Evolutionary conservation across 2,329 filamentous ascomycete species (phyloP).

Genomic region (Cladosporium sp.): DNA sequence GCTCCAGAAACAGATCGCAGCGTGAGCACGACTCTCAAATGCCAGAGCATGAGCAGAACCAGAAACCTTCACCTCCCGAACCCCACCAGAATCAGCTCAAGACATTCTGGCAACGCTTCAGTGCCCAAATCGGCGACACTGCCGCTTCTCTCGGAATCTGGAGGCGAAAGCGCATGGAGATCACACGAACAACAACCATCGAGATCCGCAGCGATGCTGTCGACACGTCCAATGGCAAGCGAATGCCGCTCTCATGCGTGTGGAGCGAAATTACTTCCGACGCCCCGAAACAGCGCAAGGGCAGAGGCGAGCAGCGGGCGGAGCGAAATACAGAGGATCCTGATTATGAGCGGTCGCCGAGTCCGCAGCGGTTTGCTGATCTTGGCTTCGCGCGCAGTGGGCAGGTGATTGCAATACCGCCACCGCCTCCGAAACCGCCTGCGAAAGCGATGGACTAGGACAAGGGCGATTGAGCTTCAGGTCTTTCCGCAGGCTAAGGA

Average conservation of each 20-base stretch:
- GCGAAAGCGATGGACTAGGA: background rate
- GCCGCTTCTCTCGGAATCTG: background rate
- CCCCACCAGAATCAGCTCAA: background rate
- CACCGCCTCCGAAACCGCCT: background rate
- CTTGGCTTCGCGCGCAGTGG: background rate
- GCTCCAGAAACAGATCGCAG: background rate
- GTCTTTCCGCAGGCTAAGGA: background rate
- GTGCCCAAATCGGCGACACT: background rate
- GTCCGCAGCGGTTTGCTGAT: background rate
- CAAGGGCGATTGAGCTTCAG: background rate
- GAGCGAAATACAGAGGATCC: conserved; percentile 2
- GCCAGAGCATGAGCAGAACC: background rate
- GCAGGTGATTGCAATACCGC: background rate
- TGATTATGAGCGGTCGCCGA: background rate
- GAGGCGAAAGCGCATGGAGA: background rate
- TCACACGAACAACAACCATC: conserved; percentile 3
- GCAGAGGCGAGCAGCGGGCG: background rate
- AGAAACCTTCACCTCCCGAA: background rate
- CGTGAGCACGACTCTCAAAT: background rate
- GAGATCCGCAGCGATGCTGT: background rate
- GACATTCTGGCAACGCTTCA: background rate
- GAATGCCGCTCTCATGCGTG: background rate
- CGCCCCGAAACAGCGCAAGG: background rate
- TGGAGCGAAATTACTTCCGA: conserved; percentile 1
- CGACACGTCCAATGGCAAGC: background rate